Conservation (phyloP, 306 rosid genomes). For the Bauhinia variegata region DNA sequence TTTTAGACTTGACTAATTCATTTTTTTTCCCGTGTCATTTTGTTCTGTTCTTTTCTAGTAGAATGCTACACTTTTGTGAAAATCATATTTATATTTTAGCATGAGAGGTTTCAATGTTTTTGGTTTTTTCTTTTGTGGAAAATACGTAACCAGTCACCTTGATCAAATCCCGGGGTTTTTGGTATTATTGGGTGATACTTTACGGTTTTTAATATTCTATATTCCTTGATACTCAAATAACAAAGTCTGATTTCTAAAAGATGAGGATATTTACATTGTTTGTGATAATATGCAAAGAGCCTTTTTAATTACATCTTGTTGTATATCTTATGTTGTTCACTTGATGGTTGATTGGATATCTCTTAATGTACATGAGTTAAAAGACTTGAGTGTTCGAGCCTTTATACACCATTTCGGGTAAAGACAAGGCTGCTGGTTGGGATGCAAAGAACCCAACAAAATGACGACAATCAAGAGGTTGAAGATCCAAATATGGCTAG, state of each 20-base stretch:
- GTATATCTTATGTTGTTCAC: too few species aligned
- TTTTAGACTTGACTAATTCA: too few species aligned
- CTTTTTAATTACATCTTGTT: neutral
- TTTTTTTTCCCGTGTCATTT: too few species aligned
- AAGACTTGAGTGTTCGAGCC: conserved; percentile 97
- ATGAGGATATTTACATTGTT: conserved; percentile 7
- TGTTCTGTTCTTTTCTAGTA: too few species aligned
- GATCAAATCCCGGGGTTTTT: conserved; percentile 18
- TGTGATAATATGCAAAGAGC: neutral
- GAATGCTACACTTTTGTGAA: neutral
- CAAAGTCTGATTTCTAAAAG: neutral
- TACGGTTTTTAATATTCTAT: neutral
- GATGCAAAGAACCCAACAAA: too few species aligned
- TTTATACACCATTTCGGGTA: too few species aligned
- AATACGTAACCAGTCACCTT: conserved; percentile 22
- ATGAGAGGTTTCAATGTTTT: conserved; percentile 1
- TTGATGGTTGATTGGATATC: conserved; percentile 15
- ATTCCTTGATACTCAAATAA: conserved; percentile 3
- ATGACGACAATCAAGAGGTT: too few species aligned
- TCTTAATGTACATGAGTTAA: conserved; percentile 37
- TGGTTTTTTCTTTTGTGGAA: conserved; percentile 3
- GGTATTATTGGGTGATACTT: neutral
- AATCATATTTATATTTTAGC: conserved; percentile 14
- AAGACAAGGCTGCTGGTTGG: too few species aligned
- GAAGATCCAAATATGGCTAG: too few species aligned